These are phyloP conservation scores for Chenopodium quinoa DNA, from an alignment of 148 eudicot genomes.

Conservation along the genomic window DNA sequence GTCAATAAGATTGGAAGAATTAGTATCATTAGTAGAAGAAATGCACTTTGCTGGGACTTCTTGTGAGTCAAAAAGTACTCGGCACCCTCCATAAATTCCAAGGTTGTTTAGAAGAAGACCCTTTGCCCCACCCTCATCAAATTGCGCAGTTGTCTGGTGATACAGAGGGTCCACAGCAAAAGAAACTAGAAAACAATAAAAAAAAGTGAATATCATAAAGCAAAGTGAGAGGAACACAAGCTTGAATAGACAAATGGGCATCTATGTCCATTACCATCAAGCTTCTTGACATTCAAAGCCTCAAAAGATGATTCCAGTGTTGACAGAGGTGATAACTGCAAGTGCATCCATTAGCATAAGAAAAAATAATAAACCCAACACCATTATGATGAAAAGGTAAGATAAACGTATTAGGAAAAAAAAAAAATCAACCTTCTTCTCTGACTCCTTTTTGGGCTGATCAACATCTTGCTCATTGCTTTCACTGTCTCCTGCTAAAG, in stretches of 20 bases:
- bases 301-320: conserved; percentile 92
- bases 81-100: conserved; percentile 85
- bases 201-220: conserved; percentile 16
- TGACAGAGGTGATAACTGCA: conserved; percentile 82
- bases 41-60: conserved; percentile 83
- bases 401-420: background rate
- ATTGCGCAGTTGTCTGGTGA: conserved; percentile 96
- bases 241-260: background rate
- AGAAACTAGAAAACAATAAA: conserved; percentile 50
- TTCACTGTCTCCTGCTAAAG: conserved; percentile 25
- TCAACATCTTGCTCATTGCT: conserved; percentile 22
- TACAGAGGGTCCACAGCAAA: conserved; percentile 97
- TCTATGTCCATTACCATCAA: conserved; percentile 57
- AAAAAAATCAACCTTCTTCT: conserved; percentile 23
- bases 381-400: background rate
- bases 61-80: conserved; percentile 89
- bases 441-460: conserved; percentile 31
- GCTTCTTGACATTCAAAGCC: conserved; percentile 82
- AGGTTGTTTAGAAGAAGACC: conserved; percentile 88
- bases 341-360: conserved; percentile 1
- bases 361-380: background rate
- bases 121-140: conserved; percentile 99
- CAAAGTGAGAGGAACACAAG: background rate
- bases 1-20: conserved; percentile 51
- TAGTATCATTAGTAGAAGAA: conserved; percentile 34